Evolutionary conservation across 768 basidiomycete species (phyloP).

Genomic region (Favolaschia claudopus): DNA sequence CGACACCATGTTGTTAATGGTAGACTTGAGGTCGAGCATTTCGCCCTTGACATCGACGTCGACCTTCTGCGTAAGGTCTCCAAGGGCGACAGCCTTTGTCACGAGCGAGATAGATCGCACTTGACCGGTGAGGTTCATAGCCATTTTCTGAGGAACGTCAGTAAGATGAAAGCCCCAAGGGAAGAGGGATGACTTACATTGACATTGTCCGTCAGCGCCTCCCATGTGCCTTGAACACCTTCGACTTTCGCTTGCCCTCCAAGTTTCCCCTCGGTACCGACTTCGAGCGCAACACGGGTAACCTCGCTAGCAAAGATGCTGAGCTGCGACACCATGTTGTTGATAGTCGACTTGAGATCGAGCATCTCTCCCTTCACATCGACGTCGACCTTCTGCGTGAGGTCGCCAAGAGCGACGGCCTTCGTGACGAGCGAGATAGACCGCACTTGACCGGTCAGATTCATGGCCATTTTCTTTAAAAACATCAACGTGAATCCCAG

Average conservation of each 20-base stretch:
- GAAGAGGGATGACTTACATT: background rate
- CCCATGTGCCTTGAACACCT: slow-evolving; percentile 27
- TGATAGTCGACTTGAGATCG: too few relatives aligned
- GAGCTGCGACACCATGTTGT: slow-evolving; percentile 19
- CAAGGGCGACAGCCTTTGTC: slow-evolving; percentile 75
- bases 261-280: slow-evolving; percentile 25
- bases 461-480: slow-evolving; percentile 74
- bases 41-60: slow-evolving; percentile 85
- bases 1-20: slow-evolving; percentile 64
- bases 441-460: too few relatives aligned
- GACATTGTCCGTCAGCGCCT: slow-evolving; percentile 26
- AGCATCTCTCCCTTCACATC: too few relatives aligned
- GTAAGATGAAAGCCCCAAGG: background rate
- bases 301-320: slow-evolving; percentile 24
- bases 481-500: slow-evolving; percentile 66
- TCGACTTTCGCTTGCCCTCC: slow-evolving; percentile 27
- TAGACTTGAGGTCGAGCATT: slow-evolving; percentile 78
- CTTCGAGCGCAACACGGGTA: slow-evolving; percentile 25
- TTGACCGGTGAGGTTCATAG: slow-evolving; percentile 67
- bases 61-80: slow-evolving; percentile 76
- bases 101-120: slow-evolving; percentile 83
- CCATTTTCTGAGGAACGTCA: slow-evolving; percentile 13
- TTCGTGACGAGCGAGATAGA: too few relatives aligned
- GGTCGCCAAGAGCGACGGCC: too few relatives aligned
- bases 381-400: too few relatives aligned